Evolutionary conservation across 2,329 filamentous ascomycete species (phyloP), one percentile per base, ranked within the genome.

Genomic region (Fragosphaeria purpurea): DNA sequence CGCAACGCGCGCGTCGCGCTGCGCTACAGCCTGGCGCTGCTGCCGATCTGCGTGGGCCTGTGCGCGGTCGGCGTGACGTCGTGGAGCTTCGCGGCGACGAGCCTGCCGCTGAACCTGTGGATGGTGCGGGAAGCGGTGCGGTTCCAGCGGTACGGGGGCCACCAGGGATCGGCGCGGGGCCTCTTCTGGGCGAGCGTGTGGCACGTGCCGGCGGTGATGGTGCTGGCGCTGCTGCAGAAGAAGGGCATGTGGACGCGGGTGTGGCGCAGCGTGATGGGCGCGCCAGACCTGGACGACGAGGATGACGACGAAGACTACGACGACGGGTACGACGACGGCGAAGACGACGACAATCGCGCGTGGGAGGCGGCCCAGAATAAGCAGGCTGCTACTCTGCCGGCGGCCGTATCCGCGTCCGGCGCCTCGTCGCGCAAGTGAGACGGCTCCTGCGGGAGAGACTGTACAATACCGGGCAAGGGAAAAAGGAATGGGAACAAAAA

Each of bases 121-220:
- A 79, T 98, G 58, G 74, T 82, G 7, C 77, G 80, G 49, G 84
- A 94, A 66, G 88, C 91, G 0, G 79, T 87, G 59, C 73, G 75
- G 39, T 96, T 97, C 69, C 95, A 86, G 83, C 79, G 76, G 55
- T 71, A 79, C 33, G 80, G 88, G 60, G 91, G 91, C 10, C 78
- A 84, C 55, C 82, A 83, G 59, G 90, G 90, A 2, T 88, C 79
- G 13, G 90, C 93, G 2, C 78, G 88, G 50, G 83, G 85, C 0
- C 67, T 98, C 48, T 98, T 98, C 67, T 98, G 93, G 93, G 90
- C 93, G 2, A 95, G 88, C 65, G 88, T 98, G 8, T 97, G 91
- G 93, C 90, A 96, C 69, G 67, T 98, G 45, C 93, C 93, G 0
- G 85, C 85, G 32, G 77, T 97, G 41, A 81, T 98, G 74, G 88